Evolutionary conservation across 1,284 basidiomycete species (phyloP).

Genomic region (Neotropicomus parvogracilis): DNA sequence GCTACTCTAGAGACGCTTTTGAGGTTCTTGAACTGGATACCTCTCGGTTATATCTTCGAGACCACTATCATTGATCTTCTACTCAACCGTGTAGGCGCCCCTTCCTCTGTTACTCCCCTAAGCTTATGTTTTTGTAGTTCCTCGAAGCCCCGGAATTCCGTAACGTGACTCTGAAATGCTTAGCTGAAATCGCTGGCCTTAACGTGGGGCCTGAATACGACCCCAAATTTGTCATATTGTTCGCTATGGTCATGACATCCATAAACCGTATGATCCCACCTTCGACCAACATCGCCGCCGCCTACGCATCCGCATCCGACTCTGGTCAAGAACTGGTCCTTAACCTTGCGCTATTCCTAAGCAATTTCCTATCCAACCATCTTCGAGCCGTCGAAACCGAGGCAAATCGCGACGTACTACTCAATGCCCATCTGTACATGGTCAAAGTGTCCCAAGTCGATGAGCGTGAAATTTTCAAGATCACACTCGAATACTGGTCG

Average conservation of each 20-base stretch:
- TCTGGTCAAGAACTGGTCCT: conserved; percentile 96
- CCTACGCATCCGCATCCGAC: conserved; percentile 89
- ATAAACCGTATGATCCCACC: conserved; percentile 98
- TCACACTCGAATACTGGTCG: conserved; percentile 98
- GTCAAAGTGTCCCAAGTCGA: conserved; percentile 99
- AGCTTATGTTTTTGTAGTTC: conserved; percentile 59
- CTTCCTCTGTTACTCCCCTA: conserved; percentile 5
- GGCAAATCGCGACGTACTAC: conserved; percentile 86
- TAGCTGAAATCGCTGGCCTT: conserved; percentile 94
- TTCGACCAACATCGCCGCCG: conserved; percentile 90
- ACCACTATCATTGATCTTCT: conserved; percentile 96
- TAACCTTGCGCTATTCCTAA: conserved; percentile 94
- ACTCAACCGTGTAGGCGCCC: conserved; percentile 71
- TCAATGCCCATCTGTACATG: conserved; percentile 97
- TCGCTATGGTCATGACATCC: conserved; percentile 97
- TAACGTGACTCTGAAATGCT: conserved; percentile 95
- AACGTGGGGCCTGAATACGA: conserved; percentile 99
- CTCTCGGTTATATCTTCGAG: conserved; percentile 98
- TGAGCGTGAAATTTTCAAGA: conserved; percentile 99
- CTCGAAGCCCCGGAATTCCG: conserved; percentile 96
- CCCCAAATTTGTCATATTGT: conserved; percentile 95
- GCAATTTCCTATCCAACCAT: conserved; percentile 93
- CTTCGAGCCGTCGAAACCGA: conserved; percentile 92
- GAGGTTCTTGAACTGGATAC: conserved; percentile 99
- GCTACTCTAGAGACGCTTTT: conserved; percentile 95